Base-by-base conservation (phyloP, 352 stramenopile genomes). In the Paralagenidium karlingii region DNA sequence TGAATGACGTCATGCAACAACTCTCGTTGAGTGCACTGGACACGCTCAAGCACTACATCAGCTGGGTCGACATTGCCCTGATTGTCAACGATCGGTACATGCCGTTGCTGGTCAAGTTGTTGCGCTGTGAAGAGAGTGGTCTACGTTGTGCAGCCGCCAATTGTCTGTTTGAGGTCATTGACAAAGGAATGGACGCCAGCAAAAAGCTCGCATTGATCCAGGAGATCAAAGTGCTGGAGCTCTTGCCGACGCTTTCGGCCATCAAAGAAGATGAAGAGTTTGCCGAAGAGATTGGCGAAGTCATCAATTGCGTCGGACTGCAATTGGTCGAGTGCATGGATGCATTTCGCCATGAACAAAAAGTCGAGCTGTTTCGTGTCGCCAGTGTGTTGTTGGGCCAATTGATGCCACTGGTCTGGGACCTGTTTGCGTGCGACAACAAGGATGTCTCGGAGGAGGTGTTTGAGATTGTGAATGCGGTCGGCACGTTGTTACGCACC, bases 381-480 rank as follows among this genome's bases (percentile, higher is more conserved):
- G 63, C 67, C 13, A 82, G 61, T 13, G 43, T 45, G 0, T 70
- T 87, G 69, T 45, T 91, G 32, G 57, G 55, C 9, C 59, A 69
- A 43, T 43, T 88, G 15, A 86, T 91, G 71, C 74, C 77, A 24
- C 58, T 91, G 19, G 74, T 85, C 11, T 91, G 74, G 74, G 61
- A 73, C 26, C 43, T 91, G 5, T 88, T 91, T 39, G 73, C 69
- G 5, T 68, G 85, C 47, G 77, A 91, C 25, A 76, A 60, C 2
- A 88, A 83, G 38, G 71, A 88, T 45, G 74, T 91, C 13, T 87
- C 71, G 6, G 71, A 88, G 44, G 74, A 91, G 58, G 74, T 91
- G 1, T 88, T 91, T 57, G 77, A 88, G 42, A 65, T 88, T 38
- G 77, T 91, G 3, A 88, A 91, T 43, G 56, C 77, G 5, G 58